Evolutionary conservation across 495 filamentous ascomycete species (phyloP).

Genomic region (Annulohypoxylon nitens): DNA sequence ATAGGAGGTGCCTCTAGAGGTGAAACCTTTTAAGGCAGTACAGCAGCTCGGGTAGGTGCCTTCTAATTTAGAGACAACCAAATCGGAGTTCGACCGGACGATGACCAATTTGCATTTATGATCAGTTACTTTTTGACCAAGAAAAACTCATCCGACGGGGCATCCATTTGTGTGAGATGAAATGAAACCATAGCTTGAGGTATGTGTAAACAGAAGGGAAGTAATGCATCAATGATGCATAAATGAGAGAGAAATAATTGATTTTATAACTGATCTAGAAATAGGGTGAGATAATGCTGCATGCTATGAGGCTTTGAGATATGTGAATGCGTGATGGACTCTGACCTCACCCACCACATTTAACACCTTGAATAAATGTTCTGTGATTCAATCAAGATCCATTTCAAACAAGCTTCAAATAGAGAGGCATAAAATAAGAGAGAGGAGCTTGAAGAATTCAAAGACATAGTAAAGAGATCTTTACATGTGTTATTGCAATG

Average conservation of each 20-base stretch:
- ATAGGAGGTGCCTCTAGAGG: neutral
- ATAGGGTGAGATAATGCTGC: neutral
- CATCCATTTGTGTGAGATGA: too few species aligned
- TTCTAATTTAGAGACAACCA: neutral
- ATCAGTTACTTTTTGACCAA: constrained; percentile 4
- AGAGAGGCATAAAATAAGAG: too few species aligned
- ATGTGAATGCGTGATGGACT: neutral
- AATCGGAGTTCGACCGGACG: neutral
- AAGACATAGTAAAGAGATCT: too few species aligned
- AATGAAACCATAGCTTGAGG: neutral
- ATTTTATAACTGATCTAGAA: too few species aligned
- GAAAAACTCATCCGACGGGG: neutral
- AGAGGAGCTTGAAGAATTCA: too few species aligned
- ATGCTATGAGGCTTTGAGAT: neutral
- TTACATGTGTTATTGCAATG: too few species aligned
- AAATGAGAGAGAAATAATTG: neutral
- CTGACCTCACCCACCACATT: neutral
- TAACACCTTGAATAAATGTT: neutral
- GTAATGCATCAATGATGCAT: neutral
- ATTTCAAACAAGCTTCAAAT: too few species aligned
- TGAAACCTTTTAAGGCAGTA: neutral
- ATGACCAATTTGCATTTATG: constrained; percentile 1
- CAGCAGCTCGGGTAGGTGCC: constrained; percentile 1
- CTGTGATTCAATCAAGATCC: too few species aligned
- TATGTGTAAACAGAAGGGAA: neutral